phyloP scores from a whole-genome alignment of 169 alveolate species.

The Plasmodium gaboni region DNA sequence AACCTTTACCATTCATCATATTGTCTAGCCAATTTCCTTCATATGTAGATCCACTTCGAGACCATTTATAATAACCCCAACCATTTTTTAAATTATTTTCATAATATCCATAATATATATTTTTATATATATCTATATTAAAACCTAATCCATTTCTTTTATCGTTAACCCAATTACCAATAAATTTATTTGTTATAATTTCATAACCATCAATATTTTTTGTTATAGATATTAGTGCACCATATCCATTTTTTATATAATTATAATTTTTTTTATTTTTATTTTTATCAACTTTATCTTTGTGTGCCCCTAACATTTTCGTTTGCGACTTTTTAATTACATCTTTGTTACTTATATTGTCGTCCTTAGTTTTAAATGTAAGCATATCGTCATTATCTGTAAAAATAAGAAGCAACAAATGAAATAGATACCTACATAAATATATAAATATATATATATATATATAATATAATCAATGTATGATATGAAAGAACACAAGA shows the following conservation, averaged over 20 bases:
- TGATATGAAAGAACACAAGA: background rate
- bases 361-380: background rate
- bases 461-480: background rate
- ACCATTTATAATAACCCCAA: constrained; percentile 65
- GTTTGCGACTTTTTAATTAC: constrained; percentile 22
- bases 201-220: constrained; percentile 40
- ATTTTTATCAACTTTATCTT: constrained; percentile 37
- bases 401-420: background rate
- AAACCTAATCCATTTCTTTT: constrained; percentile 71
- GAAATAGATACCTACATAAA: background rate
- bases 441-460: background rate
- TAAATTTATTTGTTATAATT: constrained; percentile 40
- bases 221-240: constrained; percentile 35
- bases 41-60: constrained; percentile 24
- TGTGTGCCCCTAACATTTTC: background rate
- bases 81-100: constrained; percentile 63
- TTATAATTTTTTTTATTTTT: constrained; percentile 32
- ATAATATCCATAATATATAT: constrained; percentile 68
- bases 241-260: constrained; percentile 63
- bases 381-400: constrained; percentile 11
- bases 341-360: background rate
- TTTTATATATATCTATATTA: constrained; percentile 50
- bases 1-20: constrained; percentile 65
- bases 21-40: constrained; percentile 62
- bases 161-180: constrained; percentile 68